Evolutionary conservation across 352 stramenopile species (phyloP).

Genomic region (Pythium phragmiticola): DNA sequence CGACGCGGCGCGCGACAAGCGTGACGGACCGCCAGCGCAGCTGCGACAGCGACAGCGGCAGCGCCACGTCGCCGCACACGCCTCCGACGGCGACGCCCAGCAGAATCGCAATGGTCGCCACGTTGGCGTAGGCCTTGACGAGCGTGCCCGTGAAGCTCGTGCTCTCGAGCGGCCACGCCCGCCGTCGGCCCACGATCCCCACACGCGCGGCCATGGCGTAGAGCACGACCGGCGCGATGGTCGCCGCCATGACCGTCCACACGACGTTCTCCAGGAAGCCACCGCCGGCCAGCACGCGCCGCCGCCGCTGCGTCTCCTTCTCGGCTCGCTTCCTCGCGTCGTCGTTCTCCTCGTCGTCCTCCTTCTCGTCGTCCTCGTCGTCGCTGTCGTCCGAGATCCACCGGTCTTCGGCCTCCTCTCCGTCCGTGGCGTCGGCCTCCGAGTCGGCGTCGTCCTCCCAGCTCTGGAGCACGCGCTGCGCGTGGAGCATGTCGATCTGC

Average conservation of each 20-base stretch:
- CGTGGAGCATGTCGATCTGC: conserved; percentile 75
- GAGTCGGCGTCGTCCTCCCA: conserved; percentile 49
- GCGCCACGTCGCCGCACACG: conserved; percentile 10
- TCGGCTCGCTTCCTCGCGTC: neutral
- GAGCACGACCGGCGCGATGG: conserved; percentile 44
- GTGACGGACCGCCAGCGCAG: conserved; percentile 17
- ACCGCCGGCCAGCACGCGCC: conserved; percentile 19
- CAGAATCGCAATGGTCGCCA: conserved; percentile 20
- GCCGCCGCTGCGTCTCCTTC: neutral
- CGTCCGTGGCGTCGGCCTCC: conserved; percentile 28
- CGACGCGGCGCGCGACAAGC: conserved; percentile 6
- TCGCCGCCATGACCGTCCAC: conserved; percentile 51
- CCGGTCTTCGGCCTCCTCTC: conserved; percentile 22
- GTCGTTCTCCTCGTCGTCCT: conserved; percentile 8
- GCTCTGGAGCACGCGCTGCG: conserved; percentile 39
- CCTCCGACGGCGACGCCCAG: conserved; percentile 2
- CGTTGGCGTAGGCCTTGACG: conserved; percentile 29
- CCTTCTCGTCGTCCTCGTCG: conserved; percentile 12
- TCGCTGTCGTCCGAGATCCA: conserved; percentile 23
- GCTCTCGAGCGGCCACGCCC: conserved; percentile 30
- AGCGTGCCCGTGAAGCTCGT: conserved; percentile 12
- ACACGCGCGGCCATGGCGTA: conserved; percentile 30
- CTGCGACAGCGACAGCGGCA: conserved; percentile 6
- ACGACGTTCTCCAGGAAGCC: conserved; percentile 43
- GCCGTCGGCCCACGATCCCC: neutral